Evolutionary conservation across 1,284 basidiomycete species (phyloP), one percentile per base, ranked within the genome.

Genomic region (Heterobasidion occidentale): DNA sequence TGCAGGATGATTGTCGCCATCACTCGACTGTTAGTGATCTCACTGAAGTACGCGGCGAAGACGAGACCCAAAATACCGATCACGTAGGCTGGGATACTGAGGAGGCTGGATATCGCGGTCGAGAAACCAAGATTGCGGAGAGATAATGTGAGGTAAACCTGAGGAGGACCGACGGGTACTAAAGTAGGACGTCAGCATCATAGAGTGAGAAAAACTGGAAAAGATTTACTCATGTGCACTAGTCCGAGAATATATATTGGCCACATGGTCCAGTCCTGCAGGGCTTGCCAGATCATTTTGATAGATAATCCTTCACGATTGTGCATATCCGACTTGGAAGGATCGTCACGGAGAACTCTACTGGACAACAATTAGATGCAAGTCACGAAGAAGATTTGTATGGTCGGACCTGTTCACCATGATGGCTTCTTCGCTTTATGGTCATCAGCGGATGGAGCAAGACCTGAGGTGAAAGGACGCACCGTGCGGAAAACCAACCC

Each of bases 281-380:
- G 56, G 2, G 81, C 77, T 17, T 66, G 68, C 75, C 77, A 84
- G 8, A 89, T 71, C 56, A 78, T 77, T 61, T 71, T 75, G 11
- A 77, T 36, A 0, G 77, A 73, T n/a, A 90, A 66, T 1, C 83
- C 83, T 67, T 91, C 78, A 27, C 89, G 81, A 60, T 92, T 92
- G 70, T 91, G 86, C 88, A 91, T 91, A 60, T 83, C 79, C 5
- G 80, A 79, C 74, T 90, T 86, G 12, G 77, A 73, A 2, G 83
- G 87, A 61, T 90, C 87, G 64, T 89, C 88, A 3, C 88, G 76
- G 5, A 90, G 71, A n/a, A 89, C 74, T 17, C 83, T 74, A 75
- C 12, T 82, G 77, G 1, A 80, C 72, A 56, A 84, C 82, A 19
- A 2, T 72, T 73, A 59, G 80, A 79, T 59, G 81, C 74, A 34